phyloP scores from a whole-genome alignment of 148 eudicot genomes.

The Fagopyrum esculentum region DNA sequence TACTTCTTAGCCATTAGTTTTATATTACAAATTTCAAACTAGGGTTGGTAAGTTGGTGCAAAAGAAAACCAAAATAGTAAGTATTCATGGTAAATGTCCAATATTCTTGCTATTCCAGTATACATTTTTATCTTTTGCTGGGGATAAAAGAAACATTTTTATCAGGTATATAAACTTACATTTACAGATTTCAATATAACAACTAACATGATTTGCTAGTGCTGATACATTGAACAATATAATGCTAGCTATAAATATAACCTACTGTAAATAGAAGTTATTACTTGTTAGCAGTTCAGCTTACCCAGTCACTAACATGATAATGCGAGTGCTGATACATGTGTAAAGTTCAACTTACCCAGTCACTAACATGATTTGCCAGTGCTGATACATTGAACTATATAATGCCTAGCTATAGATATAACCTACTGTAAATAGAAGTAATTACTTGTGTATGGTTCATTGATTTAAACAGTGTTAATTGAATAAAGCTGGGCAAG shows the following conservation, averaged over 20 bases:
- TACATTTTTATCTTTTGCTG: not conserved
- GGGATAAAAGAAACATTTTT: not conserved
- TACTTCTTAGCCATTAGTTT: not conserved
- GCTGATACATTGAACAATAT: constrained; percentile 3
- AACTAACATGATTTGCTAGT: not conserved
- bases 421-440: too few species aligned
- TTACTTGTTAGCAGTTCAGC: not conserved
- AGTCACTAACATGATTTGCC: not conserved
- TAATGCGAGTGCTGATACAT: not conserved
- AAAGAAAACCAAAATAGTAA: constrained; percentile 1
- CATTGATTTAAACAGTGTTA: not conserved
- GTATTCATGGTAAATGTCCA: not conserved
- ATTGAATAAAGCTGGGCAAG: not conserved
- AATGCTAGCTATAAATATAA: too few species aligned
- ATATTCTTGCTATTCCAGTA: not conserved
- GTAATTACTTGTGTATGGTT: not conserved
- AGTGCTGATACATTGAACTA: not conserved
- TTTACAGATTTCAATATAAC: not conserved
- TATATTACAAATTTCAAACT: not conserved
- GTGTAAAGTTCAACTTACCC: not conserved
- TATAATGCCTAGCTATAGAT: too few species aligned
- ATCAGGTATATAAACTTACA: not conserved
- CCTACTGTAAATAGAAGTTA: too few species aligned
- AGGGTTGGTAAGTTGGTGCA: constrained; percentile 4
- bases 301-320: not conserved